Evolutionary conservation across 2,329 filamentous ascomycete genomes (phyloP).

Genomic region (Lachnellula willkommii): DNA sequence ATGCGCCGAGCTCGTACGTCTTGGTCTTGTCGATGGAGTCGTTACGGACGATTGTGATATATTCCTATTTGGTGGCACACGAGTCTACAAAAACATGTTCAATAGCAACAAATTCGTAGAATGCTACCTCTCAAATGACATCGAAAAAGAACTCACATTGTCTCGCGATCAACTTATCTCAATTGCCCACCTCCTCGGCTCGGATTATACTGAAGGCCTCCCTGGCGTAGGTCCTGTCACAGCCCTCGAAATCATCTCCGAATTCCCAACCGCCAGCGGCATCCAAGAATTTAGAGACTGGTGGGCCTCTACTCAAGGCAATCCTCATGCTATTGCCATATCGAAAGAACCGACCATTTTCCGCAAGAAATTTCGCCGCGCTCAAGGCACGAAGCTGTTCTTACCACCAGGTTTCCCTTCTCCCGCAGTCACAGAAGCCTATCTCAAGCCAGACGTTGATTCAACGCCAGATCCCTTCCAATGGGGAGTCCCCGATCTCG

Average conservation of each 20-base stretch:
- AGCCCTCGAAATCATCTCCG: constrained; percentile 86
- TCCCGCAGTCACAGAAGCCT: constrained; percentile 72
- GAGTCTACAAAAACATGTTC: constrained; percentile 99
- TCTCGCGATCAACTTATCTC: constrained; percentile 82
- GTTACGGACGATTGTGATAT: constrained; percentile 97
- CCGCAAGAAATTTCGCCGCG: constrained; percentile 77
- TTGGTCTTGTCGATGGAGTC: constrained; percentile 92
- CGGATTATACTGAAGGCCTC: constrained; percentile 91
- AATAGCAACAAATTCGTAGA: constrained; percentile 97
- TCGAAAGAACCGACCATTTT: constrained; percentile 63
- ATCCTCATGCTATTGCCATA: constrained; percentile 49
- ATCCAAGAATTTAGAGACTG: constrained; percentile 78
- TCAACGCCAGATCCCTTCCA: constrained; percentile 71
- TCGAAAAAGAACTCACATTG: constrained; percentile 85
- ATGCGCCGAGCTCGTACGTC: constrained; percentile 80
- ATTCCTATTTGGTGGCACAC: constrained; percentile 91
- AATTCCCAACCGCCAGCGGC: constrained; percentile 59
- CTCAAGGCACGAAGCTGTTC: constrained; percentile 79
- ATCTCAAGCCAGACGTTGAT: constrained; percentile 83
- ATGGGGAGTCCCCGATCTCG: constrained; percentile 93
- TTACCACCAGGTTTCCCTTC: constrained; percentile 76
- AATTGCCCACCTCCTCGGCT: constrained; percentile 84
- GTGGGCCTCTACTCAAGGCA: constrained; percentile 74
- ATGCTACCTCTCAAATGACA: constrained; percentile 78
- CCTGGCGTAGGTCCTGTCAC: constrained; percentile 90